These are phyloP conservation scores for Leccinum uliginosum DNA, from an alignment of 768 basidiomycete species.

Conservation along the genomic window DNA sequence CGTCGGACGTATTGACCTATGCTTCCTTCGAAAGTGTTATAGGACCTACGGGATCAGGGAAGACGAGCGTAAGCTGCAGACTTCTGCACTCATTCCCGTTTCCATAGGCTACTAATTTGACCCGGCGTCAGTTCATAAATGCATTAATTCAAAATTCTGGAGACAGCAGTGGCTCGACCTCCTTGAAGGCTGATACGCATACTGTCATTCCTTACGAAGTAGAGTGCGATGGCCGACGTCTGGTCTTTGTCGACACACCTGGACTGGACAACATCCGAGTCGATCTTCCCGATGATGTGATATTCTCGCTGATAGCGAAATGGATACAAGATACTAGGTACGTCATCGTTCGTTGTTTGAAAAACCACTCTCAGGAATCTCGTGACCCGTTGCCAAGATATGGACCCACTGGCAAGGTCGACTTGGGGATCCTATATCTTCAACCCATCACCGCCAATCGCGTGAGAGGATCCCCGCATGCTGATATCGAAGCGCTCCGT, in stretches of 20 bases:
- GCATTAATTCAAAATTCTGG: neutral
- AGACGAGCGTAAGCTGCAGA: neutral
- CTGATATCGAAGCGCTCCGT: conserved; percentile 1
- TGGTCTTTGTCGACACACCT: conserved; percentile 9
- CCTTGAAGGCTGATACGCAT: neutral
- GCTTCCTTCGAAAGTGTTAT: neutral
- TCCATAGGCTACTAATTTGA: neutral
- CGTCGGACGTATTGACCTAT: neutral
- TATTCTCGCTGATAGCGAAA: conserved; percentile 1
- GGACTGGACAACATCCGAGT: conserved; percentile 2
- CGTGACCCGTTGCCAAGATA: neutral
- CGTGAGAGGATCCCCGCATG: neutral
- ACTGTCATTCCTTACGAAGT: neutral
- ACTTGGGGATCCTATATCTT: conserved; percentile 5
- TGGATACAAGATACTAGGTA: neutral
- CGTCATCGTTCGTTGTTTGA: neutral
- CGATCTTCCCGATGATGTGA: neutral
- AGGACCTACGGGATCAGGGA: conserved; percentile 3
- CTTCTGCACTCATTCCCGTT: neutral
- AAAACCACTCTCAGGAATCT: neutral
- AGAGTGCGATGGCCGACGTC: neutral
- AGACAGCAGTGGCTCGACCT: neutral
- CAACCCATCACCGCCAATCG: conserved; percentile 7
- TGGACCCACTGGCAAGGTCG: neutral
- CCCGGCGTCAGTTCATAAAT: conserved; percentile 4